These are phyloP conservation scores for Discostella stelligeroides DNA, from an alignment of 108 stramenopile species.

Conservation along the genomic window DNA sequence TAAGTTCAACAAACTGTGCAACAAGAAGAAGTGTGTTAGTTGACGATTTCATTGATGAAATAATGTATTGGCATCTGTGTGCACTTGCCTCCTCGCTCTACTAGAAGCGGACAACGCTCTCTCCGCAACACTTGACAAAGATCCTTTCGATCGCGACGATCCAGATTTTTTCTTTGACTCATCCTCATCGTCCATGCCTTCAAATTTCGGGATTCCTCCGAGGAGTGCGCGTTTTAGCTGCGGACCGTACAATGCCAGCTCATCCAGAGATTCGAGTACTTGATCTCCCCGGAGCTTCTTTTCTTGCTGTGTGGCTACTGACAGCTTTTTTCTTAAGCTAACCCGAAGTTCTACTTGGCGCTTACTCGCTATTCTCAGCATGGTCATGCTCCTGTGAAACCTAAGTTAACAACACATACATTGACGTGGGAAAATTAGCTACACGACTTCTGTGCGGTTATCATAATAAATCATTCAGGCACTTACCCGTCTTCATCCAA, in stretches of 20 bases:
- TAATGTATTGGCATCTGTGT: not conserved
- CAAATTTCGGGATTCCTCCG: constrained; percentile 54
- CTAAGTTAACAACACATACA: constrained; percentile 7
- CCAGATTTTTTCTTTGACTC: constrained; percentile 15
- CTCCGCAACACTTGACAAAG: constrained; percentile 19
- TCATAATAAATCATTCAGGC: no score
- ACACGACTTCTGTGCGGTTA: not conserved
- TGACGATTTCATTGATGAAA: not conserved
- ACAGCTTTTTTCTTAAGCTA: constrained; percentile 44
- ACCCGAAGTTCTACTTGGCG: constrained; percentile 35
- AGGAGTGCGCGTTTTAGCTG: constrained; percentile 62
- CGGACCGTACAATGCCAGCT: constrained; percentile 41
- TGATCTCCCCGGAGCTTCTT: constrained; percentile 22
- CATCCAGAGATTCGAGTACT: constrained; percentile 29
- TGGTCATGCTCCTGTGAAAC: constrained; percentile 34
- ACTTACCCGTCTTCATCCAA: constrained; percentile 60
- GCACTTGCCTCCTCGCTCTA: constrained; percentile 10
- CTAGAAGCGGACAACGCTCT: constrained; percentile 46
- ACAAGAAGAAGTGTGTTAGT: not conserved
- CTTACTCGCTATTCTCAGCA: constrained; percentile 48
- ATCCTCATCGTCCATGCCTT: constrained; percentile 23
- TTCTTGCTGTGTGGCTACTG: constrained; percentile 18
- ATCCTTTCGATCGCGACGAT: constrained; percentile 21
- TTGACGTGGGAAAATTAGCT: constrained; percentile 5
- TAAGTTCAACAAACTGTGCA: constrained; percentile 26